A percentile compares a stretch with the other conserved stretches of the same genome.
These are phyloP conservation scores for Mortierella sp. DNA, from an alignment of 371 early-diverging fungal genomes.

Conservation along the genomic window DNA sequence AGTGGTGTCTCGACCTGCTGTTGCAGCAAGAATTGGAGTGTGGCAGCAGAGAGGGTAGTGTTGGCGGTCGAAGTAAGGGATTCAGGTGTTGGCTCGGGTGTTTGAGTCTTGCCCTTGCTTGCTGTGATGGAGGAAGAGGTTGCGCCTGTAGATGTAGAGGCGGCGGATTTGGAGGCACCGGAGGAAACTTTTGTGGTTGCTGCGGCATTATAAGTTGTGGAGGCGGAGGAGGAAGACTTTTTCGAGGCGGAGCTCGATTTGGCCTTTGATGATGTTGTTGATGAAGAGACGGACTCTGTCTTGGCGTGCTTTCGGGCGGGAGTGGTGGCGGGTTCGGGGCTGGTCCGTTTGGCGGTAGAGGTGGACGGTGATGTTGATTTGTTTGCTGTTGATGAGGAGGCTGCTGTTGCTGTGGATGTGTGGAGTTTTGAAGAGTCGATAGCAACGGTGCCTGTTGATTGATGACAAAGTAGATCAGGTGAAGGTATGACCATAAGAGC, in stretches of 20 bases:
- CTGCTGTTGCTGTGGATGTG: neutral
- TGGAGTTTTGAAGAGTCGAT: neutral
- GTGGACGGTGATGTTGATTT: neutral
- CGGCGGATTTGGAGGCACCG: slow-evolving; percentile 11
- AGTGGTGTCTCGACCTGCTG: slow-evolving; percentile 51
- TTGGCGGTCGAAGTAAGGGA: slow-evolving; percentile 31
- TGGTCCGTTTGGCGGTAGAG: slow-evolving; percentile 22
- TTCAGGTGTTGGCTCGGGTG: slow-evolving; percentile 27
- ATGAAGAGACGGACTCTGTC: slow-evolving; percentile 31
- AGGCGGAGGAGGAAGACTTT: slow-evolving; percentile 29
- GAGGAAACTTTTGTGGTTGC: slow-evolving; percentile 4
- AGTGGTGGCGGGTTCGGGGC: slow-evolving; percentile 34
- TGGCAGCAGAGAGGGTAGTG: slow-evolving; percentile 50
- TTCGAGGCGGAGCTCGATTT: slow-evolving; percentile 27
- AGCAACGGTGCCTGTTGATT: neutral
- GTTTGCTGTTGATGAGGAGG: neutral
- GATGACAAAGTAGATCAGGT: neutral
- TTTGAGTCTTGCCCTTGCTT: slow-evolving; percentile 4
- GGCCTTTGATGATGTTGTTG: slow-evolving; percentile 22
- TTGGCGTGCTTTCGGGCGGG: slow-evolving; percentile 42
- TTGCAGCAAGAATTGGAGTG: slow-evolving; percentile 48
- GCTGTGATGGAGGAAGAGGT: slow-evolving; percentile 5
- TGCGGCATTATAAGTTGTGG: slow-evolving; percentile 7
- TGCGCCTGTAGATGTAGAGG: neutral
- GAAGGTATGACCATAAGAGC: neutral